These are phyloP conservation scores for Sextonia rubra DNA, from an alignment of 164 flowering plant species.

Conservation along the genomic window DNA sequence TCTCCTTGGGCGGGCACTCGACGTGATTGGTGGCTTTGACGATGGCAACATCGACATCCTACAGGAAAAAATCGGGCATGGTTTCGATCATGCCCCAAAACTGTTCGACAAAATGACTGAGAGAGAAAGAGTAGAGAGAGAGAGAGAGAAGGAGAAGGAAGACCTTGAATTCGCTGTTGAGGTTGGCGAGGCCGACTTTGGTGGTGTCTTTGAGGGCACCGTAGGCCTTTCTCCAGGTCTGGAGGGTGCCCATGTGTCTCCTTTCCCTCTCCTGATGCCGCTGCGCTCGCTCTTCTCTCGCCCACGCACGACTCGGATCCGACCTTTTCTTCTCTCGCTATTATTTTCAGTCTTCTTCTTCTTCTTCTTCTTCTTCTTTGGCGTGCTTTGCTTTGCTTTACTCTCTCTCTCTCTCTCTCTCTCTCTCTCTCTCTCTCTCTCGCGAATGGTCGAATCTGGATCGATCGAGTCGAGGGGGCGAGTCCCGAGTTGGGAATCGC, in stretches of 20 bases:
- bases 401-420: too few species aligned
- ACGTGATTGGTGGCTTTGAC: conserved; percentile 98
- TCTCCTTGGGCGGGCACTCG: conserved; percentile 90
- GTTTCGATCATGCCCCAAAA: background rate
- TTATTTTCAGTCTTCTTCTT: background rate
- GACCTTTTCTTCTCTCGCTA: background rate
- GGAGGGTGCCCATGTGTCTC: conserved; percentile 60
- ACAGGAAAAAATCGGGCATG: conserved; percentile 1
- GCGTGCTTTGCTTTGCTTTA: background rate
- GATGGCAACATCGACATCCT: conserved; percentile 97
- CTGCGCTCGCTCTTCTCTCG: background rate
- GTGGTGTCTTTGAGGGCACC: conserved; percentile 93
- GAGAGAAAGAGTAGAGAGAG: conserved; percentile 7
- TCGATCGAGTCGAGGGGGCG: background rate
- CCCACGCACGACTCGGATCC: background rate
- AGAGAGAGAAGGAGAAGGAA: background rate
- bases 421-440: too few species aligned
- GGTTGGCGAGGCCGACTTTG: conserved; percentile 82
- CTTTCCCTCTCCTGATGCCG: conserved; percentile 7
- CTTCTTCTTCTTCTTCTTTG: background rate
- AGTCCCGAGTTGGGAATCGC: background rate
- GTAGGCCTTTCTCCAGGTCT: conserved; percentile 73
- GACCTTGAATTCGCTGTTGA: conserved; percentile 89
- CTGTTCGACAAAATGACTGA: background rate
- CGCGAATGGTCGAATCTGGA: too few species aligned